phyloP scores from a whole-genome alignment of 2,329 filamentous ascomycete genomes.

The Fusarium nurragi region DNA sequence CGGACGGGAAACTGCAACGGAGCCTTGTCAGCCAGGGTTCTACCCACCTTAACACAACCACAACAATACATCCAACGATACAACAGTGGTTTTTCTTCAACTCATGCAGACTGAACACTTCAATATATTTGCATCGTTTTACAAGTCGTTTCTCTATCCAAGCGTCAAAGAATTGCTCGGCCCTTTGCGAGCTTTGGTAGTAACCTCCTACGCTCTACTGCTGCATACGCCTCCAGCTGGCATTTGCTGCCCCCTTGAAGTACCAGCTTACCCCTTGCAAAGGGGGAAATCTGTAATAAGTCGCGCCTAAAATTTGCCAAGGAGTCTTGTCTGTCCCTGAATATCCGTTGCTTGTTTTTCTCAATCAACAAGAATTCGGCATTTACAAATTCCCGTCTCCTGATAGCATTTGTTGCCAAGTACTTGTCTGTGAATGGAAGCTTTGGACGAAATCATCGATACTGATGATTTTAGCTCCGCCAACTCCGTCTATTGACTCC shows the following conservation, averaged over 20 bases:
- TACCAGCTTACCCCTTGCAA: conserved; percentile 35
- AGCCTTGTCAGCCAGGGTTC: conserved; percentile 23
- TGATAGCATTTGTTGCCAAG: conserved; percentile 1
- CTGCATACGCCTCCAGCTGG: conserved; percentile 31
- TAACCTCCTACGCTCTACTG: conserved; percentile 9
- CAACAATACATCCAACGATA: neutral
- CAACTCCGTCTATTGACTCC: conserved; percentile 18
- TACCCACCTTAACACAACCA: neutral
- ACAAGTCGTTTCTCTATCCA: neutral
- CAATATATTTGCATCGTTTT: neutral
- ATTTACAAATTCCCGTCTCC: neutral
- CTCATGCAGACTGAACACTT: neutral
- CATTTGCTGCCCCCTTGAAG: conserved; percentile 39
- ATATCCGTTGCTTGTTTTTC: conserved; percentile 8
- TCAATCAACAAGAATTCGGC: neutral
- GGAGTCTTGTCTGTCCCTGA: conserved; percentile 6
- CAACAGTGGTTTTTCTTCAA: neutral
- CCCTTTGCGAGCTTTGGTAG: conserved; percentile 11
- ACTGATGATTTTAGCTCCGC: conserved; percentile 14
- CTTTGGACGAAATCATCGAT: neutral
- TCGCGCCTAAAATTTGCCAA: conserved; percentile 35
- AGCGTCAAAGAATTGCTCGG: neutral
- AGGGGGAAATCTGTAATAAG: conserved; percentile 30
- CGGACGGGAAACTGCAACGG: conserved; percentile 17
- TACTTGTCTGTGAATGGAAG: neutral